Conservation (phyloP, 768 basidiomycete genomes). For the Auricularia cornea region DNA sequence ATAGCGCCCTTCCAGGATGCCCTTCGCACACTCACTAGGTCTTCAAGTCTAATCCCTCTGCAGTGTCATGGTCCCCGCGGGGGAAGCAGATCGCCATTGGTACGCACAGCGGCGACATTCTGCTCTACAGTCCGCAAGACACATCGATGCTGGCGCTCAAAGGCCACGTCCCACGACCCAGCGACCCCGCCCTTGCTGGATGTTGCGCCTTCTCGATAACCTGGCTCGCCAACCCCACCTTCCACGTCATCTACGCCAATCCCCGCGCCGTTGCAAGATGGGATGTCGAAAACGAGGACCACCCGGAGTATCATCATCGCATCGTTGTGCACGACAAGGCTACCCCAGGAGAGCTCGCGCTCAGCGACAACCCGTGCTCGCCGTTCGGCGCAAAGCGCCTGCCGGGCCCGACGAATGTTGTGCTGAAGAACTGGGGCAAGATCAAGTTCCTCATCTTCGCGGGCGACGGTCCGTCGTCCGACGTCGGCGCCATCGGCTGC, state of each 20-base stretch:
- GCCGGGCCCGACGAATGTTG: conserved; percentile 34
- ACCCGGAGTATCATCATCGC: conserved; percentile 27
- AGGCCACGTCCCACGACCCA: conserved; percentile 48
- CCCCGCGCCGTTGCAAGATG: conserved; percentile 18
- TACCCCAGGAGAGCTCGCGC: conserved; percentile 28
- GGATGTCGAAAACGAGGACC: not conserved
- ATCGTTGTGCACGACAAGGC: conserved; percentile 38
- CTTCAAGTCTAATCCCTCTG: conserved; percentile 4
- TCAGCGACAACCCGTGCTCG: conserved; percentile 30
- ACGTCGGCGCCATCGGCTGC: conserved; percentile 39
- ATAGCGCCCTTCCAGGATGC: too few relatives aligned
- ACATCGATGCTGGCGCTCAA: conserved; percentile 37
- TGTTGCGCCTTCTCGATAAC: conserved; percentile 42
- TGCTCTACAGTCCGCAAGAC: conserved; percentile 54
- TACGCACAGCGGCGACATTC: conserved; percentile 57
- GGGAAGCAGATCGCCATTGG: conserved; percentile 79
- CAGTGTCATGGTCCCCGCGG: conserved; percentile 81
- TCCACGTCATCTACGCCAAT: conserved; percentile 55
- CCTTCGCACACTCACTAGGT: not conserved
- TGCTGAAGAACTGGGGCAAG: conserved; percentile 38
- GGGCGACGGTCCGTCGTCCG: conserved; percentile 44
- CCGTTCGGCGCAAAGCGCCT: conserved; percentile 36
- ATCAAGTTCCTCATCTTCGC: conserved; percentile 34
- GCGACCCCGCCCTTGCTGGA: conserved; percentile 33
- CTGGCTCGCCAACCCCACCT: conserved; percentile 66